Evolutionary conservation across 1,139 yeast species (phyloP), one percentile per base, ranked within the genome.

Genomic region (Yamadazyma sp.): DNA sequence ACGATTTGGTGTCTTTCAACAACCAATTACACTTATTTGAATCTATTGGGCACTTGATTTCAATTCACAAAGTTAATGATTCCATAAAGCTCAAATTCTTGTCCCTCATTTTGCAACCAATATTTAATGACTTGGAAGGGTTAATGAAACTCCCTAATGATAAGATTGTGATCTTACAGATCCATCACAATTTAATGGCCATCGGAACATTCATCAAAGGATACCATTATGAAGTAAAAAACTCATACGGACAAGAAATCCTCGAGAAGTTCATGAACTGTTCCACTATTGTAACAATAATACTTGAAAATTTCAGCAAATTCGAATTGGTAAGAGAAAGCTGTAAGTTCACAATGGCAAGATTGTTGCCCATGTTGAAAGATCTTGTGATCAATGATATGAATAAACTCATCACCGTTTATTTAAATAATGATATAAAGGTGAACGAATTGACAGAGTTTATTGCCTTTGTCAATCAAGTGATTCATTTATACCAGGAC

Each of bases 161-260:
- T 15, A 36, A 35, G 31, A 17, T 73, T 34, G 55, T 75, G 26
- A 72, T 83, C 3, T 62, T 86, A 34, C 94, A 88, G 56, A 82
- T 89, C 2, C 96, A 92, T 58, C 97, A 92, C 57, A 76, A 83
- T 29, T 64, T 94, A 34, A 79, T 87, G 80, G 92, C 97, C 0
- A 78, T 92, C 38, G 97, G 97, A 26, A 87, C 96, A 0, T 75
- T 90, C 53, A 86, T 90, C 2, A 77, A 92, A 54, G 97, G 97
- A 1, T 82, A 86, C 51, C 84, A 80, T 47, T 72, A 71, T 34
- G 71, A 66, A 34, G 49, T 49, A 21, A 54, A 25, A 56, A 53
- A 13, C 24, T 61, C 59, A 29, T 46, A 64, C 54, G 43, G 60
- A 48, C 51, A 48, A 45, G 70, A 63, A 33, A 55, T 76, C 17